Conservation (phyloP, 306 rosid genomes). For the Potentilla sterilis region DNA sequence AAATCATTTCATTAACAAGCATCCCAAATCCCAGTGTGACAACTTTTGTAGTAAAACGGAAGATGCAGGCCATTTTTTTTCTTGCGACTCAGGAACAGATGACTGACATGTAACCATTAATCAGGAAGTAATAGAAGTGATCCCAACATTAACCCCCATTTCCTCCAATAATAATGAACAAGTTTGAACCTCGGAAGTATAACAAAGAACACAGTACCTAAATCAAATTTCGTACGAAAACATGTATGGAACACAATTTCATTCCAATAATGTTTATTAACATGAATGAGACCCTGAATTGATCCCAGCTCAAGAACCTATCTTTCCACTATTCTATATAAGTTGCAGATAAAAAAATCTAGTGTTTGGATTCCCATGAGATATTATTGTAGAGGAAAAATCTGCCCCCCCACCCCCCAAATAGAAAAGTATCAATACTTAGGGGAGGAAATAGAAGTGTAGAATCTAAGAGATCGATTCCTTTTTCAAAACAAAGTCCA, state of each 20-base stretch:
- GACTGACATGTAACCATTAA: background rate
- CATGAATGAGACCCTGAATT: background rate
- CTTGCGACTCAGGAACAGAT: background rate
- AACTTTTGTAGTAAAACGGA: background rate
- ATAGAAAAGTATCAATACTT: background rate
- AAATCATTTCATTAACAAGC: background rate
- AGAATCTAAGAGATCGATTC: conserved; percentile 30
- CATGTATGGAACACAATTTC: background rate
- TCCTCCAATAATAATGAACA: background rate
- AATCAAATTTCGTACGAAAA: background rate
- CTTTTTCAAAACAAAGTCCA: conserved; percentile 51
- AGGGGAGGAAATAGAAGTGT: background rate
- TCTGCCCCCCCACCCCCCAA: background rate
- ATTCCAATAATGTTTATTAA: background rate
- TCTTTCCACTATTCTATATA: background rate
- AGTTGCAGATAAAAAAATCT: background rate
- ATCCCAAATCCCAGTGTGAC: background rate
- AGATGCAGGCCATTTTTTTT: background rate
- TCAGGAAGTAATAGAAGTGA: background rate
- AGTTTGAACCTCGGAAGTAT: background rate
- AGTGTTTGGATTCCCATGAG: background rate
- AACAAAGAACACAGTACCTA: background rate
- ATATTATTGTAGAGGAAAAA: background rate
- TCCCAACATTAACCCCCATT: too few relatives aligned
- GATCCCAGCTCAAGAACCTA: background rate